phyloP scores from a whole-genome alignment of 805 yeast genomes.

The Kodamaea jinghongensis region DNA sequence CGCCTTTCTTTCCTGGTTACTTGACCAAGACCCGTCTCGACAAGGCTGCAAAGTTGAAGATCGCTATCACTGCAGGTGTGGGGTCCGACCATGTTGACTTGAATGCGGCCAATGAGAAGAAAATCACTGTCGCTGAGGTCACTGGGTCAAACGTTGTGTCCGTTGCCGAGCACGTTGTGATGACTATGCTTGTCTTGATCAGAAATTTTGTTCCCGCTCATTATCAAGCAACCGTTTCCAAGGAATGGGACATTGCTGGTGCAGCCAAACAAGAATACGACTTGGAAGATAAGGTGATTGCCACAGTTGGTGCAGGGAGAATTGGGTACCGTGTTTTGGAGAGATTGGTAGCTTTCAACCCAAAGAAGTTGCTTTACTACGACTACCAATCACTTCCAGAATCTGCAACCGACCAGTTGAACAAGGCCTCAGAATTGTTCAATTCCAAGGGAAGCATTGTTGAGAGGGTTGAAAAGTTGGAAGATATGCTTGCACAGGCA shows the following conservation, averaged over 20 bases:
- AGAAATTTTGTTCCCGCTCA: conserved; percentile 81
- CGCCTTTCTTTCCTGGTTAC: conserved; percentile 83
- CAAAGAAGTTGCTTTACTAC: conserved; percentile 67
- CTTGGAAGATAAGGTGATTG: conserved; percentile 69
- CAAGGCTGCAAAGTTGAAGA: conserved; percentile 67
- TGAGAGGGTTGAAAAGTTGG: conserved; percentile 55
- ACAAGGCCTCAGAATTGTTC: conserved; percentile 32
- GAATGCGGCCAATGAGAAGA: conserved; percentile 59
- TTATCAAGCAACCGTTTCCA: conserved; percentile 53
- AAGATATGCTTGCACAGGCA: conserved; percentile 62
- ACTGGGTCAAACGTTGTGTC: conserved; percentile 79
- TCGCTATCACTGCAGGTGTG: conserved; percentile 76
- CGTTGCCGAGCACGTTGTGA: conserved; percentile 77
- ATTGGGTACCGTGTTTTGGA: conserved; percentile 75
- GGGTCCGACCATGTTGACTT: conserved; percentile 81
- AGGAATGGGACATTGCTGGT: conserved; percentile 71
- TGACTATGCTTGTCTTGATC: conserved; percentile 68
- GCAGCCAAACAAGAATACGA: conserved; percentile 73
- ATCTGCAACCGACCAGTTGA: conserved; percentile 42
- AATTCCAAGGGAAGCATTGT: conserved; percentile 56
- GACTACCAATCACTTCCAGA: conserved; percentile 69
- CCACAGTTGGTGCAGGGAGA: conserved; percentile 79
- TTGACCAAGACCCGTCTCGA: conserved; percentile 63
- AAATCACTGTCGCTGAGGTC: conserved; percentile 71
- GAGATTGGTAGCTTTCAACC: conserved; percentile 69